Evolutionary conservation across 176 grass and related monocot species (phyloP), one percentile per base, ranked within the genome.

Genomic region (Carex littledalei): DNA sequence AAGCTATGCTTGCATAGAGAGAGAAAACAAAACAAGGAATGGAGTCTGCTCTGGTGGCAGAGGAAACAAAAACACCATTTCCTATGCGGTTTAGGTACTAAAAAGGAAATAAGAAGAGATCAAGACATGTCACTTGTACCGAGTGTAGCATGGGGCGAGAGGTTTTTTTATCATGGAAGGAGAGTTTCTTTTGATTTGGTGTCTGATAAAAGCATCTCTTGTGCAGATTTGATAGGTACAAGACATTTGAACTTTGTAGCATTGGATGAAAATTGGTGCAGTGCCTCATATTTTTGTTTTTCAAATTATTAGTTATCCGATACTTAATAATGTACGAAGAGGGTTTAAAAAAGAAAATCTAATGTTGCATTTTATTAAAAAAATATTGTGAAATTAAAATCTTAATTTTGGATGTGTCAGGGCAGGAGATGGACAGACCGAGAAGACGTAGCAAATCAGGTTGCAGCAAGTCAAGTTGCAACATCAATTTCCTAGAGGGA

Each of bases 21-120:
- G 65, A 87, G 86, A 24, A 89, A 90, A 35, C 89, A 92, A 83
- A 93, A 84, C 3, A 86, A 94, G 29, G 92, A 91, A 6, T 84
- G 86, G 78, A 84, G 84, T 16, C 50, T 86, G n/a, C 85, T 79
- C 16, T 85, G 87, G 39, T 84, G 82, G 79, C 52, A 37, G 24
- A 78, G 84, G 34, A 89, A 52, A 20, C 76, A 80, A 45, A 84
- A 86, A 14, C 82, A 85, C 58, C 63, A 85, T 50, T 87, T 89
- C 72, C 37, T 88, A 72, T 88, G 86, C 9, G 80, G 91, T 45
- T 81, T 88, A 21, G 86, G 84, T 63, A 16, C 54, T 50, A 85
- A 68, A 26, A 93, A 84, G 79, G 87, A 87, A 69, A 63, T 93
- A n/a, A 58, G 84, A 14, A 81, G 56, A 17, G 37, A 80, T 60